Evolutionary conservation across 2,329 filamentous ascomycete genomes (phyloP).

Genomic region (Chaetomium globosum): DNA sequence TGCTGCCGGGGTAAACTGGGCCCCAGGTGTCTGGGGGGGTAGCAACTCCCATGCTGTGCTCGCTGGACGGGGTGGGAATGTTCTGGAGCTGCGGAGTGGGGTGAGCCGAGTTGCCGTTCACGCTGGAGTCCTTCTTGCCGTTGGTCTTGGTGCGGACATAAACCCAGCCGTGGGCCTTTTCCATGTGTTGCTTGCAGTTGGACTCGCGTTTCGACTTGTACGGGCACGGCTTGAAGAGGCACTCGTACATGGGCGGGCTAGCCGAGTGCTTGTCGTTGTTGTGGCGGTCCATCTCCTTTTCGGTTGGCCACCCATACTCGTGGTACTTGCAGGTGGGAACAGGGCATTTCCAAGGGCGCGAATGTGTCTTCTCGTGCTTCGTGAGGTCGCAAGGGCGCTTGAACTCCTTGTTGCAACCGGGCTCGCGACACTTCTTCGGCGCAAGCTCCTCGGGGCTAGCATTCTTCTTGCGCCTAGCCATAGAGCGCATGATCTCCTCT

Average conservation of each 20-base stretch:
- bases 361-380: conserved; percentile 98
- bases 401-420: conserved; percentile 85
- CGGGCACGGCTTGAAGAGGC: conserved; percentile 78
- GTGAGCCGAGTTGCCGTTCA: conserved; percentile 49
- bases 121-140: conserved; percentile 61
- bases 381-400: conserved; percentile 96
- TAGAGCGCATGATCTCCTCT: conserved; percentile 82
- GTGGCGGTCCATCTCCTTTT: conserved; percentile 96
- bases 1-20: conserved; percentile 41
- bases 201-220: conserved; percentile 93
- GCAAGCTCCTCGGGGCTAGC: conserved; percentile 81
- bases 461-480: conserved; percentile 95
- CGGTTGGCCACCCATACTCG: conserved; percentile 88
- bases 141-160: conserved; percentile 82
- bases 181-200: conserved; percentile 86
- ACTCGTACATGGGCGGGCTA: conserved; percentile 79
- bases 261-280: conserved; percentile 93
- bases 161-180: conserved; percentile 73
- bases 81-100: conserved; percentile 63
- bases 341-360: conserved; percentile 92
- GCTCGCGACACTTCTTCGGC: conserved; percentile 74
- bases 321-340: conserved; percentile 84
- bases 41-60: conserved; percentile 56
- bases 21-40: conserved; percentile 60
- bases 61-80: conserved; percentile 64